Evolutionary conservation across 495 filamentous ascomycete genomes (phyloP), one percentile per base, ranked within the genome.

Genomic region (Podospora pseudocomata): DNA sequence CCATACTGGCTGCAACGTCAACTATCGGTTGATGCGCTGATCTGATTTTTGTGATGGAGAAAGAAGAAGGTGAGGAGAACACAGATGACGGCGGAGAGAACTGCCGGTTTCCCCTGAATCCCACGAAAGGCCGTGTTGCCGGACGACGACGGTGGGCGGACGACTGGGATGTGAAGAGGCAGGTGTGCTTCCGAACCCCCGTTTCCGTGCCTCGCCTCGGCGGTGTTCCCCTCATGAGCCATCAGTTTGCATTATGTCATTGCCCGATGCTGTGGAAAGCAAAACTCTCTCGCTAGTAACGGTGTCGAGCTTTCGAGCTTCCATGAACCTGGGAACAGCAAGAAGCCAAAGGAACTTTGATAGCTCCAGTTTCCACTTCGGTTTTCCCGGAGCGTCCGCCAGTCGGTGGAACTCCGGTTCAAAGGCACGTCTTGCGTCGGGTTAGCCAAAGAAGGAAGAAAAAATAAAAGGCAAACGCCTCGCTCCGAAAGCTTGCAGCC

Each of bases 201-300:
- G 39, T 49, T 49, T 49, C 39, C 39, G 39, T 49, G 39, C 13
- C 39, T 49, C 39, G 13, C 39, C 39, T 49, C 39, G 39, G 39
- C 13, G 39, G 39, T 49, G 39, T 49, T 49, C 15, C 39, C 39
- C 39, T 49, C 39, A 49, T 11, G 15, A 49, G 13, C 39, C 39
- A 49, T 49, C 39, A 49, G 39, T 49, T 49, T 49, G n/a, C 55
- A 58, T 58, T 58, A 58, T 58, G 55, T 58, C 55, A 58, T 58
- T 58, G 39, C 39, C 39, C 39, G 39, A 11, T 11, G 39, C 39
- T 49, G 39, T 49, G 39, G 39, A 49, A 49, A 32, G 30, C 4
- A 20, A 58, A 20, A n/a, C 55, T 58, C 55, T 58, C 55, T 58
- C 55, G n/a, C 55, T 20, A 58, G 23, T 23, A 23, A 23, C 55